Conservation (phyloP, 1,284 basidiomycete species). For the Boletus coffeatus region DNA sequence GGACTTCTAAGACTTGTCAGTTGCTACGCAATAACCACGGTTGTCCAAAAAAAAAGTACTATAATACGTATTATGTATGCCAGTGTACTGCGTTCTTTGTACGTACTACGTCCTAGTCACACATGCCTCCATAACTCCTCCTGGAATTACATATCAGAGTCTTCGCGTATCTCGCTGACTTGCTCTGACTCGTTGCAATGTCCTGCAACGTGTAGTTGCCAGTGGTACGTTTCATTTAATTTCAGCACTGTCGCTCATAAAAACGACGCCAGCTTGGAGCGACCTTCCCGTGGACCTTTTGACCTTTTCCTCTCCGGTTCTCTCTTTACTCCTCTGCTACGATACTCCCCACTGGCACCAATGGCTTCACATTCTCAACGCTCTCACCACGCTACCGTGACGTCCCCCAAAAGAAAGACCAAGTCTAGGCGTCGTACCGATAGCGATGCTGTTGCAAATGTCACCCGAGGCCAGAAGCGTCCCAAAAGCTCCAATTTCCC, state of each 20-base stretch:
- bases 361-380: background rate
- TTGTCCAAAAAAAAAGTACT: too few species aligned
- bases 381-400: background rate
- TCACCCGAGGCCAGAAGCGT: background rate
- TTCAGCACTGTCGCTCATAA: background rate
- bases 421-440: background rate
- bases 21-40: too few species aligned
- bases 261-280: background rate
- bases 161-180: background rate
- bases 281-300: background rate
- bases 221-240: background rate
- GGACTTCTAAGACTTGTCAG: too few species aligned
- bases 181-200: background rate
- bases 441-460: background rate
- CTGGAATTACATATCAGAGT: background rate
- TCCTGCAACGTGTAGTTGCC: background rate
- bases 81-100: background rate
- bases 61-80: too few species aligned
- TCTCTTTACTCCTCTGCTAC: too few species aligned
- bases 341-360: too few species aligned
- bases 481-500: background rate
- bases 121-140: too few species aligned
- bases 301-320: too few species aligned
- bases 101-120: background rate
- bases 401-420: background rate